These are phyloP conservation scores for Borovskyia barvae DNA, from an alignment of 208 protist genomes.

Conservation along the genomic window DNA sequence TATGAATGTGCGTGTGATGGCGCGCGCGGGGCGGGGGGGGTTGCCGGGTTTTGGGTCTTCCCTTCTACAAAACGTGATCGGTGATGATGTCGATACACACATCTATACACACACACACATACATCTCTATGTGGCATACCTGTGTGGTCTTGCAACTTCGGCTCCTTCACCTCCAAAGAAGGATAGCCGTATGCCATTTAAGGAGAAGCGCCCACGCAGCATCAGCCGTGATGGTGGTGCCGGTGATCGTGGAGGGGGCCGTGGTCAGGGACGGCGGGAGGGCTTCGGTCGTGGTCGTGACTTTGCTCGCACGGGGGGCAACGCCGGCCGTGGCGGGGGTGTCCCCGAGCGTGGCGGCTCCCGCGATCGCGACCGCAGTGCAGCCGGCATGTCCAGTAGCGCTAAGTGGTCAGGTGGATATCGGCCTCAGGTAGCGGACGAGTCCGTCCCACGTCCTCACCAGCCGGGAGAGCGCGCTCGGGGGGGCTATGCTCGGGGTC, in stretches of 20 bases:
- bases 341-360: constrained; percentile 11
- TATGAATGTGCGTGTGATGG: too few relatives aligned
- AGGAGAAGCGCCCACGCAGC: constrained; percentile 23
- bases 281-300: constrained; percentile 8
- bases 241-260: constrained; percentile 4
- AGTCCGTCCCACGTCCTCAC: constrained; percentile 36
- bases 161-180: too few relatives aligned
- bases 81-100: too few relatives aligned
- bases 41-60: too few relatives aligned
- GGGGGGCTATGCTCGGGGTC: neutral
- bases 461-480: constrained; percentile 16
- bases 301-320: constrained; percentile 7
- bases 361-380: constrained; percentile 25
- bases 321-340: constrained; percentile 4
- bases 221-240: constrained; percentile 5
- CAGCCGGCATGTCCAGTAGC: constrained; percentile 34
- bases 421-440: constrained; percentile 48
- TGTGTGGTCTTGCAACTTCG: too few relatives aligned
- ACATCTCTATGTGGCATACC: too few relatives aligned
- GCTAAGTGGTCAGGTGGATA: constrained; percentile 32
- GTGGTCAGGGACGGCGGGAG: constrained; percentile 6
- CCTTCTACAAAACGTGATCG: too few relatives aligned
- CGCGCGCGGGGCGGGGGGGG: too few relatives aligned
- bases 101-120: too few relatives aligned
- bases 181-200: too few relatives aligned